A percentile compares a stretch with the other conserved stretches of the same genome.
Conservation (phyloP, 805 yeast species). For the Spathaspora girioi region DNA sequence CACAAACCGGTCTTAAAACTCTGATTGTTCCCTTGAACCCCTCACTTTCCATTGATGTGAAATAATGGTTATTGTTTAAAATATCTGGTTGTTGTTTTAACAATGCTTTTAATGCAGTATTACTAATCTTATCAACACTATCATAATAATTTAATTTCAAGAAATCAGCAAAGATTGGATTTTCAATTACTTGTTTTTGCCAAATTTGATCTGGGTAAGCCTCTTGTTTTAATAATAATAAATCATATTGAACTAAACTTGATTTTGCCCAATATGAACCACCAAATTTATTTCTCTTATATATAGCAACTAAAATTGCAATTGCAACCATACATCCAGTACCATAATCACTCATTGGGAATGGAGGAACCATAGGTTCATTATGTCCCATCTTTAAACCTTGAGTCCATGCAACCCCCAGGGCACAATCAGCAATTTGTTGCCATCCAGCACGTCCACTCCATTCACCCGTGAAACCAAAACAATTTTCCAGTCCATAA, state of each 20-base stretch:
- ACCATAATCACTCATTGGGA: conserved; percentile 35
- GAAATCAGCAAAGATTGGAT: conserved; percentile 3
- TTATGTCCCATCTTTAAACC: conserved; percentile 21
- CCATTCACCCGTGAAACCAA: conserved; percentile 29
- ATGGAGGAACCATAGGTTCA: conserved; percentile 33
- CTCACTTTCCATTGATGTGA: conserved; percentile 8
- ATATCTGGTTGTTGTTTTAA: conserved; percentile 8
- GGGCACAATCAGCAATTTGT: conserved; percentile 31
- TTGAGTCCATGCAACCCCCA: conserved; percentile 31
- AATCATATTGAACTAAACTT: conserved; percentile 27
- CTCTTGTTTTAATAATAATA: conserved; percentile 23
- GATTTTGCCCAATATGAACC: conserved; percentile 29
- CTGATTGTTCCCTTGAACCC: conserved; percentile 10
- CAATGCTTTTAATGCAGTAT: conserved; percentile 9
- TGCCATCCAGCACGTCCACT: conserved; percentile 33
- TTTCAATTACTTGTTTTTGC: conserved; percentile 6
- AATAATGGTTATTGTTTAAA: conserved; percentile 6
- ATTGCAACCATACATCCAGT: conserved; percentile 31
- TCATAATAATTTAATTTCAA: conserved; percentile 11
- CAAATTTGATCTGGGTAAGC: conserved; percentile 9
- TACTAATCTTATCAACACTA: conserved; percentile 11
- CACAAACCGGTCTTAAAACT: conserved; percentile 11
- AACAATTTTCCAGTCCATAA: conserved; percentile 29
- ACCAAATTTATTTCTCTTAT: conserved; percentile 22
- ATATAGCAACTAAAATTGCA: conserved; percentile 24